Evolutionary conservation across 176 grass and related monocot genomes (phyloP).

Genomic region (Triticum urartu): DNA sequence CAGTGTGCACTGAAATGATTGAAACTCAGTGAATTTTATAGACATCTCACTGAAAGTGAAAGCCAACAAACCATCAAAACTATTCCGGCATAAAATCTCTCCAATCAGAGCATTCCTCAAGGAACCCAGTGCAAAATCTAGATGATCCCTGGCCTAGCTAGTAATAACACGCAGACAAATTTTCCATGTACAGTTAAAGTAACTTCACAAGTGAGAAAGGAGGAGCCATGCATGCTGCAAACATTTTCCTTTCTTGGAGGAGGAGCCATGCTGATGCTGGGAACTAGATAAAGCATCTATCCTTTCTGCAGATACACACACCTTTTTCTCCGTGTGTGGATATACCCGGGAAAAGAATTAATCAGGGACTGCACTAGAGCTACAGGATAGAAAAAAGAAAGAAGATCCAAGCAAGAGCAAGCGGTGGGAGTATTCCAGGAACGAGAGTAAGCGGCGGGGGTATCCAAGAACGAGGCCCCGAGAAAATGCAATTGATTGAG

Average conservation of each 20-base stretch:
- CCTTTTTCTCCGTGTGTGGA: not conserved
- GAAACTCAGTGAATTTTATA: not conserved
- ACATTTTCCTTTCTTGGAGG: not conserved
- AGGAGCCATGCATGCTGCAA: not conserved
- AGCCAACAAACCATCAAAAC: not conserved
- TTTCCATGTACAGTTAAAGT: not conserved
- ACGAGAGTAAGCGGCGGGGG: not conserved
- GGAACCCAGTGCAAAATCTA: not conserved
- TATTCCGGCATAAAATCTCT: not conserved
- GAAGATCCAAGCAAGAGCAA: not conserved
- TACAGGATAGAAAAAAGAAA: not conserved
- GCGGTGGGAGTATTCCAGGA: not conserved
- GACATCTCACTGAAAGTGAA: not conserved
- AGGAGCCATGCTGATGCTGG: not conserved
- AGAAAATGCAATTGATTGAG: not conserved
- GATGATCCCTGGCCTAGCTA: not conserved
- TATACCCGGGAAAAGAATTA: not conserved
- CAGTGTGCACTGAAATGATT: not conserved
- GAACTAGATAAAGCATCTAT: not conserved
- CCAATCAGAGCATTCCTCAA: not conserved
- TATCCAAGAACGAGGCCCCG: not conserved
- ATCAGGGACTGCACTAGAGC: not conserved
- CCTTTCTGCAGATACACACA: not conserved
- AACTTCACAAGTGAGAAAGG: not conserved
- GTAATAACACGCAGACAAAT: not conserved